Percentiles rank a stretch among this genome's conserved stretches.
Conservation (phyloP, 31 red algal species). For the Porphyra umbilicalis region DNA sequence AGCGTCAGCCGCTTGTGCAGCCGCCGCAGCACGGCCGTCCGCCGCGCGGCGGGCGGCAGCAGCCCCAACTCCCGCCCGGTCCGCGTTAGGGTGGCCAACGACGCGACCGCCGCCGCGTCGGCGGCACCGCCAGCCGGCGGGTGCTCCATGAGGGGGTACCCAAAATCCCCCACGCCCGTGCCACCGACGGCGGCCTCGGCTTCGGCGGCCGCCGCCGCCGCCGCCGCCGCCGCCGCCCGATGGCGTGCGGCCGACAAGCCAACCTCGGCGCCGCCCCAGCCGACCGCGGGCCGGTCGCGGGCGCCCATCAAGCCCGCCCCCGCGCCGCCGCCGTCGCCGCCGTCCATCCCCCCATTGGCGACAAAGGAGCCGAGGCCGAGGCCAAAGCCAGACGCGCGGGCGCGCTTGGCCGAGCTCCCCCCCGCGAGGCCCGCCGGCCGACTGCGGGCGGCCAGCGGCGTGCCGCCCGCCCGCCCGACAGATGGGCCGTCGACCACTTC, state of each 20-base stretch:
- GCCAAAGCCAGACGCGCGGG: not conserved
- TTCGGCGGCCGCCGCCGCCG: not conserved
- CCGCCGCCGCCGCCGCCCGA: not conserved
- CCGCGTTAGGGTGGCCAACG: not conserved
- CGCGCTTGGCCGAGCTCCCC: not conserved
- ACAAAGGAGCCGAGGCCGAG: not conserved
- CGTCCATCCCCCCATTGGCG: not conserved
- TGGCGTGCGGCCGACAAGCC: not conserved
- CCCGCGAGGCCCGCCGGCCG: not conserved
- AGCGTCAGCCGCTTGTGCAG: not conserved
- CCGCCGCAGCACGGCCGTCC: not conserved
- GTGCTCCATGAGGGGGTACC: not conserved
- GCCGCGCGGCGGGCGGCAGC: not conserved
- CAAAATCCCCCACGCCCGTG: not conserved
- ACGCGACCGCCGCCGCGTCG: not conserved
- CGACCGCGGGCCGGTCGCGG: not conserved
- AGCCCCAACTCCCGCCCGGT: not conserved
- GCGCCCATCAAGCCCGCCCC: not conserved
- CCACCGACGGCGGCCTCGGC: not conserved
- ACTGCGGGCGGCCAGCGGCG: not conserved
- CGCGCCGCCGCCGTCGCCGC: not conserved
- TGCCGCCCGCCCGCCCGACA: not conserved
- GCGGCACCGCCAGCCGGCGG: not conserved
- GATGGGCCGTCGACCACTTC: not conserved
- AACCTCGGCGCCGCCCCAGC: not conserved